These are phyloP conservation scores for Singerocomus inundabilis DNA, from an alignment of 1,284 basidiomycete species.

Conservation along the genomic window DNA sequence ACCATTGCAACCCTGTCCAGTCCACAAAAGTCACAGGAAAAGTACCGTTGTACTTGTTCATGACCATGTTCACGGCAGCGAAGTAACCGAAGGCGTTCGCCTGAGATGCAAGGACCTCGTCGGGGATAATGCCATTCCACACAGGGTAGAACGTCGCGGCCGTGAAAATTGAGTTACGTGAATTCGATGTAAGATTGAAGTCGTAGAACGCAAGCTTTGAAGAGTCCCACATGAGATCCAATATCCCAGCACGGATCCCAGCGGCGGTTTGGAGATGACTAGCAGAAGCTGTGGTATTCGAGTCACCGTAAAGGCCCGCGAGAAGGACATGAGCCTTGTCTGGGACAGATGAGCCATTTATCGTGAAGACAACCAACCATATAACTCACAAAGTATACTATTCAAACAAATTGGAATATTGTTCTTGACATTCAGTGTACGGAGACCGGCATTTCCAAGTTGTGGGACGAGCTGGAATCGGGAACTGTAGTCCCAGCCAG, in stretches of 20 bases:
- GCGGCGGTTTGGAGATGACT: constrained; percentile 61
- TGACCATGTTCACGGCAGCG: constrained; percentile 68
- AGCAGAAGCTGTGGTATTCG: constrained; percentile 45
- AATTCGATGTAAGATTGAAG: constrained; percentile 70
- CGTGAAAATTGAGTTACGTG: constrained; percentile 64
- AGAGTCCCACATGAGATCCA: constrained; percentile 87
- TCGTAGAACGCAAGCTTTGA: constrained; percentile 86
- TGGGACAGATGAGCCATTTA: constrained; percentile 27
- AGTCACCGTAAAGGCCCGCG: constrained; percentile 58
- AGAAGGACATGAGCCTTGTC: constrained; percentile 66
- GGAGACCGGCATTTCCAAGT: constrained; percentile 54
- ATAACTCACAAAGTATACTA: constrained; percentile 73
- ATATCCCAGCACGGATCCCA: constrained; percentile 62
- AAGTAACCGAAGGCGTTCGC: constrained; percentile 73
- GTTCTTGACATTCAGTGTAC: constrained; percentile 69
- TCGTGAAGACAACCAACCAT: neutral
- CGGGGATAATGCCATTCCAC: constrained; percentile 84
- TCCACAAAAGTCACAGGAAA: constrained; percentile 50
- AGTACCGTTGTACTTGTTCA: constrained; percentile 72
- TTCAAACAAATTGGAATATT: constrained; percentile 81
- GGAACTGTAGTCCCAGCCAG: constrained; percentile 58
- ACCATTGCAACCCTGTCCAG: constrained; percentile 80
- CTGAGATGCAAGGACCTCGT: constrained; percentile 57
- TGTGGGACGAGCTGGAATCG: constrained; percentile 48
- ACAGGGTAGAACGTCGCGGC: constrained; percentile 81